Percentiles rank a stretch among this genome's conserved stretches.
Evolutionary conservation across 441 rosid species (phyloP).

Genomic region (Manihot esculenta): DNA sequence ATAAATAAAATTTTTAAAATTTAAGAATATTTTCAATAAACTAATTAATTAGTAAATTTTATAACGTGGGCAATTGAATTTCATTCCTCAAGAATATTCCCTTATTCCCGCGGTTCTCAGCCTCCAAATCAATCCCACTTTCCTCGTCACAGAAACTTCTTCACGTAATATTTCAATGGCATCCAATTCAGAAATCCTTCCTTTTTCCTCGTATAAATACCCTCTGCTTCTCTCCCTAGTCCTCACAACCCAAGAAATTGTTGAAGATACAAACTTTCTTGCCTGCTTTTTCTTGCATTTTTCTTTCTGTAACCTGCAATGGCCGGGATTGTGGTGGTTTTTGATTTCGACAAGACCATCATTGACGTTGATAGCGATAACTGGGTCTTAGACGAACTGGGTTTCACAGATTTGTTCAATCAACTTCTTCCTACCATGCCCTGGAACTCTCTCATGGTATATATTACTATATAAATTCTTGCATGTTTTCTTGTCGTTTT

Average conservation of each 20-base stretch:
- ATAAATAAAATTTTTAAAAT: too few relatives aligned
- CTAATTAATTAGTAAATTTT: too few relatives aligned
- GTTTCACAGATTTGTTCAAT: slow-evolving; percentile 58
- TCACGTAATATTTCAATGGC: slow-evolving; percentile 27
- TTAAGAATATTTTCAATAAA: too few relatives aligned
- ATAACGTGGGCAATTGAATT: neutral
- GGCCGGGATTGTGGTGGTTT: slow-evolving; percentile 49
- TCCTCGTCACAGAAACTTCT: neutral
- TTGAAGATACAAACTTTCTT: neutral
- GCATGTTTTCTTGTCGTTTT: too few relatives aligned
- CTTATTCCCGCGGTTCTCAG: slow-evolving; percentile 8
- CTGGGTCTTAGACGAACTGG: slow-evolving; percentile 66
- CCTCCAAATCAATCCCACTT: too few relatives aligned
- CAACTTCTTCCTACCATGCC: slow-evolving; percentile 79
- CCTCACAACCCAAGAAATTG: neutral
- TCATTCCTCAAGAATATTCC: slow-evolving; percentile 27
- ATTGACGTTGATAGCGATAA: slow-evolving; percentile 75
- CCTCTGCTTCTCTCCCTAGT: too few relatives aligned
- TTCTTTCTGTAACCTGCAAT: slow-evolving; percentile 2
- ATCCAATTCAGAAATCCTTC: neutral
- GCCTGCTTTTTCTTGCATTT: neutral
- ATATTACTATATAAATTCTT: neutral
- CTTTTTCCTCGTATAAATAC: slow-evolving; percentile 8
- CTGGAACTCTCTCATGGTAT: slow-evolving; percentile 75
- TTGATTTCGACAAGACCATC: slow-evolving; percentile 78